Evolutionary conservation across 2,329 filamentous ascomycete species (phyloP).

Genomic region (Zymoseptoria tritici): DNA sequence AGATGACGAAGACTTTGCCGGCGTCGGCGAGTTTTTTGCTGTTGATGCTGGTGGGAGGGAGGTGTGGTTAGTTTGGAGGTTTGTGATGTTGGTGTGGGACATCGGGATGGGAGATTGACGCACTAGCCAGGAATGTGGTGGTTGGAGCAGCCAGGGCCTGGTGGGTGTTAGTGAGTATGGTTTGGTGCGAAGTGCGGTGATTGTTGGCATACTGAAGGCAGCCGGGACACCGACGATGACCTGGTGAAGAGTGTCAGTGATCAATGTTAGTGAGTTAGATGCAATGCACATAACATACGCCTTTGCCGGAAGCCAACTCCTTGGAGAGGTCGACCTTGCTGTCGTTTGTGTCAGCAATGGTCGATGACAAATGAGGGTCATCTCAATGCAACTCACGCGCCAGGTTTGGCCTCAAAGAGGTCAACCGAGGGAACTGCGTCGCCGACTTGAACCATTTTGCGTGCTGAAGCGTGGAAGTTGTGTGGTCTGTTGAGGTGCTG

Average conservation of each 20-base stretch:
- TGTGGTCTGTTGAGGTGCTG: conserved; percentile 7
- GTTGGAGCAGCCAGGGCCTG: conserved; percentile 55
- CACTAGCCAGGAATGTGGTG: conserved; percentile 72
- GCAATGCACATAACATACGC: conserved; percentile 29
- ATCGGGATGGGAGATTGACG: too few species aligned
- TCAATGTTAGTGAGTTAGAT: background rate
- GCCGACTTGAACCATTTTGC: conserved; percentile 63
- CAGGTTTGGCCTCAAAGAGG: conserved; percentile 76
- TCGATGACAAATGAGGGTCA: background rate
- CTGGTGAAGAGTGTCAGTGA: background rate
- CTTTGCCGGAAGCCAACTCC: conserved; percentile 61
- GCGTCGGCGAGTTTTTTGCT: conserved; percentile 70
- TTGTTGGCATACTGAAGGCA: conserved; percentile 33
- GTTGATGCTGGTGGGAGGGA: conserved; percentile 46
- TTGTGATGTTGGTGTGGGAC: too few species aligned
- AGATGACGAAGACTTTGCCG: conserved; percentile 79
- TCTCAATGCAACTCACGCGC: conserved; percentile 44
- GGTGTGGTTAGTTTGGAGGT: too few species aligned
- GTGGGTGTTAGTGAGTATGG: background rate
- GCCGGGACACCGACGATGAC: conserved; percentile 75
- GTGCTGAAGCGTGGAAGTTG: conserved; percentile 58
- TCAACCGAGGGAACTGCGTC: conserved; percentile 72
- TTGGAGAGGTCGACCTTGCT: conserved; percentile 72
- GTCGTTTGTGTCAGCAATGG: background rate
- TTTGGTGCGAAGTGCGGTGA: background rate